Evolutionary conservation across 1,284 basidiomycete species (phyloP).

Genomic region (Thecaphora thlaspeos): DNA sequence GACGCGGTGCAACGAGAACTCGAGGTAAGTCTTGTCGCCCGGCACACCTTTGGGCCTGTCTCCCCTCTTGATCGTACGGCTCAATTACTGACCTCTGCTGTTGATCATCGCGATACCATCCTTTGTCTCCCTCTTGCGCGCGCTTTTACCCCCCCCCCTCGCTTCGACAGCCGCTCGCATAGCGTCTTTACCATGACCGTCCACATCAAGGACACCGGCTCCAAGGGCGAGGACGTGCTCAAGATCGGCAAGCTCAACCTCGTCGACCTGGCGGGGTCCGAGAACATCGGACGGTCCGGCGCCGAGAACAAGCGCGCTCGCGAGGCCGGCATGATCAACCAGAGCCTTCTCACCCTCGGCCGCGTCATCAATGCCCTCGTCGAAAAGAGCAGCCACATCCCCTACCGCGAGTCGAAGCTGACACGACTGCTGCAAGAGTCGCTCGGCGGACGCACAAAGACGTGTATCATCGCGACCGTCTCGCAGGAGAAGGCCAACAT

Average conservation of each 20-base stretch:
- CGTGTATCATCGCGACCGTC: conserved; percentile 89
- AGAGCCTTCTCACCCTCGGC: conserved; percentile 91
- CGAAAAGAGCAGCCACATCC: conserved; percentile 82
- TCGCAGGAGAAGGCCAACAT: conserved; percentile 65
- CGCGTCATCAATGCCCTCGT: conserved; percentile 96
- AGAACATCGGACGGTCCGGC: conserved; percentile 94
- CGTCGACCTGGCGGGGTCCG: conserved; percentile 94
- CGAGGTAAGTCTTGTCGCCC: conserved; percentile 59
- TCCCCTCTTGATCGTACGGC: too few relatives aligned
- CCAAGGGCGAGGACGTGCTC: conserved; percentile 77
- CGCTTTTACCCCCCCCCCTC: background rate
- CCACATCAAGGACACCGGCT: conserved; percentile 79
- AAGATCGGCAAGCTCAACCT: conserved; percentile 94
- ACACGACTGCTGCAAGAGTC: conserved; percentile 98
- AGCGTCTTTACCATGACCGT: conserved; percentile 97
- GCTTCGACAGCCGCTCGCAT: conserved; percentile 74
- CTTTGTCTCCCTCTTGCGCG: background rate
- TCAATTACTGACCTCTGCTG: too few relatives aligned
- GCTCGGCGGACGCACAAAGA: conserved; percentile 95
- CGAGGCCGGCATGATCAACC: conserved; percentile 99
- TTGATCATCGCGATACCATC: background rate
- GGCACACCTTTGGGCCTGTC: background rate
- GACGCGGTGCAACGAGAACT: conserved; percentile 97
- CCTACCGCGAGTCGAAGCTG: conserved; percentile 82
- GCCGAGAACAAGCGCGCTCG: conserved; percentile 91